Evolutionary conservation across 2,329 filamentous ascomycete genomes (phyloP).

Genomic region (Aspergillus udagawae): DNA sequence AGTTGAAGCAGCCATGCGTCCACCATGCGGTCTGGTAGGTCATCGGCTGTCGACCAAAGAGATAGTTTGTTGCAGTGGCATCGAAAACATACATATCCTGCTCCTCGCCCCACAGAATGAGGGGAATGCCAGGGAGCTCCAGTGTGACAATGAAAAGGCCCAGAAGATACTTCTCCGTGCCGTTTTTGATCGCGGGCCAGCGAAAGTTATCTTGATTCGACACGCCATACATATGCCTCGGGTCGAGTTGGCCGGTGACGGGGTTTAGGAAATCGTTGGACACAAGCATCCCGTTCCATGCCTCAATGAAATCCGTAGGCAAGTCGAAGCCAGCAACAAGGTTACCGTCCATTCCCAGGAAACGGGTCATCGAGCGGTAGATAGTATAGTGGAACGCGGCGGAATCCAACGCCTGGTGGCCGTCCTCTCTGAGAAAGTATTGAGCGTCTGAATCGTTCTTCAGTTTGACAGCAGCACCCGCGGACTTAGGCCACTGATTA

Average conservation of each 20-base stretch:
- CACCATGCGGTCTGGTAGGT: constrained; percentile 58
- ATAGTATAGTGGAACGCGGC: constrained; percentile 61
- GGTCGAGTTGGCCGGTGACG: constrained; percentile 57
- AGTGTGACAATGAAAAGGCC: constrained; percentile 56
- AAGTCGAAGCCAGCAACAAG: constrained; percentile 50
- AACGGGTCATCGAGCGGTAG: constrained; percentile 56
- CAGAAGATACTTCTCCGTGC: constrained; percentile 53
- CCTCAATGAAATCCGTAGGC: constrained; percentile 49
- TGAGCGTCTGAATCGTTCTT: constrained; percentile 39
- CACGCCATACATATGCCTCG: constrained; percentile 59
- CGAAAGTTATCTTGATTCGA: constrained; percentile 64
- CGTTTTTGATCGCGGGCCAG: constrained; percentile 57
- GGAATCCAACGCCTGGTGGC: constrained; percentile 52
- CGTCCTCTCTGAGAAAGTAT: constrained; percentile 50
- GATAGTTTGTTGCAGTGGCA: constrained; percentile 60
- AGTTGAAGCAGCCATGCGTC: constrained; percentile 58
- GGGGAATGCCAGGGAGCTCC: constrained; percentile 57
- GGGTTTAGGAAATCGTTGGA: constrained; percentile 58
- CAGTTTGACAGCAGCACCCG: constrained; percentile 47
- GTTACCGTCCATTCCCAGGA: constrained; percentile 57
- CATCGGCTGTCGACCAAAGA: constrained; percentile 61
- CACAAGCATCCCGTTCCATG: constrained; percentile 53
- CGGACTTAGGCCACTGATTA: constrained; percentile 43
- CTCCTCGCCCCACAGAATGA: constrained; percentile 63
- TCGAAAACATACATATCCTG: constrained; percentile 61